Base-by-base conservation (phyloP, 73 alveolate genomes). In the Paramecium sexaurelia region DNA sequence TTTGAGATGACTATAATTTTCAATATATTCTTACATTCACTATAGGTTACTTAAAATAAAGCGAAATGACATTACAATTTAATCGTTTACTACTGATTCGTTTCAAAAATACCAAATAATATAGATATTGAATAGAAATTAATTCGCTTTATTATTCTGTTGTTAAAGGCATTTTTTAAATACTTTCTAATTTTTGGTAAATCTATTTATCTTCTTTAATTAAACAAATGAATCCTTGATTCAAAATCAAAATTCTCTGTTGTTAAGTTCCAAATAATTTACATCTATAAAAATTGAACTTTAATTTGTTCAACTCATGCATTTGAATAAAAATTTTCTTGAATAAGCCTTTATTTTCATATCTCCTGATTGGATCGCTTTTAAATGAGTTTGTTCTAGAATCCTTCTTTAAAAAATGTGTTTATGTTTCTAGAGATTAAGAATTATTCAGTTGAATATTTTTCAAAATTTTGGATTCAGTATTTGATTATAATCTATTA, bases 281-380 rank as follows among this genome's bases (percentile, higher is more conserved):
- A n/a, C 55, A 73, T 39, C 37, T 73, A 33, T 13, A 73, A 11
- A 73, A 15, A 17, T 22, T 11, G 19, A 36, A 73, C 26, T 73
- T 73, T 2, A 27, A 29, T 15, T 73, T 36, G 19, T 27, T 27
- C 8, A 73, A 39, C 37, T 4, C 1, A 36, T 73, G 15, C 4
- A 73, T 39, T 15, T 73, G 32, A 10, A 73, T 5, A 2, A 33
- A 33, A 20, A 73, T 33, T 36, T 73, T 33, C 17, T 39, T 33
- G 11, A 73, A 73, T 39, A 73, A 73, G 1, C 87, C 87, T 73
- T 36, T 36, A 36, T 73, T 73, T 73, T 73, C 55, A 9, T 73
- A 73, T 73, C 87, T 73, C 13, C n/a, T 73, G 7, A 36, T 36
- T 3, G 87, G 87, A 36, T 73, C 87, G 32, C 35, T n/a, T 39